phyloP scores from a whole-genome alignment of 2,329 filamentous ascomycete species.

The Microcyclosporella mali region DNA sequence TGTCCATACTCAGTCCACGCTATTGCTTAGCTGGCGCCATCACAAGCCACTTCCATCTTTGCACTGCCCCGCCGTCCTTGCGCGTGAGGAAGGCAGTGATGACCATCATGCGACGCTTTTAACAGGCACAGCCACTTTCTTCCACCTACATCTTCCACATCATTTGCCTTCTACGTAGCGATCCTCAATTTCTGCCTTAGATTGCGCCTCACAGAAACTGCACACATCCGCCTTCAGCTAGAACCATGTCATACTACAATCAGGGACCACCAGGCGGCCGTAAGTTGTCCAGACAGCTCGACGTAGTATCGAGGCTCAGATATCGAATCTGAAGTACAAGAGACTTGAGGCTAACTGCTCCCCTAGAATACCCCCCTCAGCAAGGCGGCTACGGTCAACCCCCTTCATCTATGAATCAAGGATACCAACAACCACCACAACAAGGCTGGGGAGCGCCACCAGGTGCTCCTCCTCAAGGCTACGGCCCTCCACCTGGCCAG shows the following conservation, averaged over 20 bases:
- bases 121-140: no score
- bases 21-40: no score
- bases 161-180: no score
- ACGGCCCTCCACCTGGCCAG: slow-evolving; percentile 16
- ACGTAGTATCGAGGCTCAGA: neutral
- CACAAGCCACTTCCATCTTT: no score
- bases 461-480: slow-evolving; percentile 9
- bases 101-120: no score
- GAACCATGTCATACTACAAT: slow-evolving; percentile 15
- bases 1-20: no score
- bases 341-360: slow-evolving; percentile 7
- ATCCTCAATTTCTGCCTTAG: neutral
- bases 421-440: slow-evolving; percentile 11
- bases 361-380: slow-evolving; percentile 13
- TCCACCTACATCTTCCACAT: no score
- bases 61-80: no score
- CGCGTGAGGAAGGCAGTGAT: no score
- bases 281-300: slow-evolving; percentile 6
- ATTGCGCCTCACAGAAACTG: neutral
- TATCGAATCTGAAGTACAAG: neutral
- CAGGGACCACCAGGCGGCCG: slow-evolving; percentile 9
- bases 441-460: slow-evolving; percentile 7
- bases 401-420: slow-evolving; percentile 11
- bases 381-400: slow-evolving; percentile 12
- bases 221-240: neutral